Evolutionary conservation across 2,329 filamentous ascomycete species (phyloP).

Genomic region (Coleophoma cylindrospora): DNA sequence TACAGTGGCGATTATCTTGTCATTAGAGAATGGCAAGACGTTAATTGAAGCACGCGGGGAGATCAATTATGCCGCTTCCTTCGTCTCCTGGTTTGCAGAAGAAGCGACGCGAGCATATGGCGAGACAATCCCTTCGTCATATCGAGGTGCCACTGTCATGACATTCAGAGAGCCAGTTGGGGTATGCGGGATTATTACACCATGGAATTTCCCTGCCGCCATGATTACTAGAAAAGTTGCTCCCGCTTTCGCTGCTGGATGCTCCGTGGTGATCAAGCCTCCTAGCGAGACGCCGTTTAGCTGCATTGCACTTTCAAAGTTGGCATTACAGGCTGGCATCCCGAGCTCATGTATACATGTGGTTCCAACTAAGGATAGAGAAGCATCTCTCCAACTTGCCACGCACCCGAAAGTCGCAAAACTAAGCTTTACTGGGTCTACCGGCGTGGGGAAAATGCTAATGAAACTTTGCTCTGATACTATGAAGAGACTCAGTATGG

Average conservation of each 20-base stretch:
- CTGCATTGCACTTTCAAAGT: conserved; percentile 6
- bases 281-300: conserved; percentile 38
- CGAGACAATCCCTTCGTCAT: conserved; percentile 62
- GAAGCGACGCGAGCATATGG: conserved; percentile 70
- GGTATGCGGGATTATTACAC: conserved; percentile 74
- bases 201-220: conserved; percentile 64
- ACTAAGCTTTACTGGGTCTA: conserved; percentile 55
- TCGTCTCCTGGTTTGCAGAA: conserved; percentile 75
- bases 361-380: conserved; percentile 4
- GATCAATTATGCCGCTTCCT: conserved; percentile 64
- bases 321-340: conserved; percentile 67
- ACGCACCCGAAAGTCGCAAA: background rate
- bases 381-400: no score
- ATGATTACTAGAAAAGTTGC: conserved; percentile 42
- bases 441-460: conserved; percentile 30
- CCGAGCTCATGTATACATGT: conserved; percentile 64
- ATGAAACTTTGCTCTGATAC: conserved; percentile 23
- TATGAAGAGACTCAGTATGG: conserved; percentile 34
- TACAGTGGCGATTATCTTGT: conserved; percentile 68
- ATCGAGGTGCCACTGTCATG: conserved; percentile 65
- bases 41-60: conserved; percentile 66
- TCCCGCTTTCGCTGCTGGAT: conserved; percentile 53
- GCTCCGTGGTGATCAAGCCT: conserved; percentile 54
- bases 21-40: conserved; percentile 84
- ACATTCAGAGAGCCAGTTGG: conserved; percentile 78